Evolutionary conservation across 2,329 filamentous ascomycete species (phyloP), one percentile per base, ranked within the genome.

Genomic region (Madurella mycetomatis): DNA sequence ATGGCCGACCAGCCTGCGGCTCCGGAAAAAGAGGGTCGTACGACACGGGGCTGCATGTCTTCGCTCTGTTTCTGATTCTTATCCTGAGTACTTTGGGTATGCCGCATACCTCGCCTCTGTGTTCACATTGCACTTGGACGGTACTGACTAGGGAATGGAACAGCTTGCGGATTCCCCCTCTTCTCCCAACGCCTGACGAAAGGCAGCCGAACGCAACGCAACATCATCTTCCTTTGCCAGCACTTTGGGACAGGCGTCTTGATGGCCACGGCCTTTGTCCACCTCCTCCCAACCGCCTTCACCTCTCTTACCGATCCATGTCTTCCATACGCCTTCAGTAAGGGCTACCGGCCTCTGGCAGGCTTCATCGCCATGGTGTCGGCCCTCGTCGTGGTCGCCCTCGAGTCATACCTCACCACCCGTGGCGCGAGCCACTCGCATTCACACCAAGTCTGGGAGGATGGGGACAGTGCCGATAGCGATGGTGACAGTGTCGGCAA

Each of bases 381-480:
- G 11, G 88, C 90, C n/a, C 78, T 95, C 55, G 74, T 88, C 4
- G 91, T 96, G 2, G 89, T 95, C 7, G 82, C 84, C 2, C 80
- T 96, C 49, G 92, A 97, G 70, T 95, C 94, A 73, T 90, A 91
- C 68, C 85, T 97, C 62, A 91, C 90, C 0, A 87, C 86, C 2
- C 73, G 82, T 52, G 83, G 83, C 42, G 84, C 83, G 1, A 76
- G 81, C 1, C 83, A 84, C 64, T 80, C 80, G 1, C 80, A 85
- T 64, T 77, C 79, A 1, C 82, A 85, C 60, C 69, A 73, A 32
- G 74, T 70, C 34, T 80, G 76, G 72, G 77, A 79, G 34, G 75
- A 76, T 3, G 72, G 75, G 2, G 68, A 73, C n/a, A 65, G 67
- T 30, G 72, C 72, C 12, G 69, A 69, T 25, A 64, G 65, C 34